These are phyloP conservation scores for Strobilomyces echinocephalus DNA, from an alignment of 768 basidiomycete species.

Conservation along the genomic window DNA sequence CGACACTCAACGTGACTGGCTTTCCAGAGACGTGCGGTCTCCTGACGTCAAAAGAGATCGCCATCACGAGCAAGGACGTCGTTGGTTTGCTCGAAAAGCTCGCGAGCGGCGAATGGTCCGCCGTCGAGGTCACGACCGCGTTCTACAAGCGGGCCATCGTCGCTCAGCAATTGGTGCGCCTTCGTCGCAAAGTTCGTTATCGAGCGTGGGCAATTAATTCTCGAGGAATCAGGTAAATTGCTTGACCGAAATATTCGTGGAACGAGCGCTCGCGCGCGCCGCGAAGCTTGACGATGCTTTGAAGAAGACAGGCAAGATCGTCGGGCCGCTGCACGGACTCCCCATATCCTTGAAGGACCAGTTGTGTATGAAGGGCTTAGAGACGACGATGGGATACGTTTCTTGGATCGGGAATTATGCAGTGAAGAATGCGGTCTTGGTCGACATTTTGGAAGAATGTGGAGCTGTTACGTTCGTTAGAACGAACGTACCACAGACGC, in stretches of 20 bases:
- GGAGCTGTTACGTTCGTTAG: slow-evolving; percentile 72
- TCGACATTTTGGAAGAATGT: slow-evolving; percentile 56
- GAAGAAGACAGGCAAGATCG: slow-evolving; percentile 54
- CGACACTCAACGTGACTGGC: slow-evolving; percentile 46
- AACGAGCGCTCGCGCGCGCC: slow-evolving; percentile 62
- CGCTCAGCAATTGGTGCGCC: slow-evolving; percentile 60
- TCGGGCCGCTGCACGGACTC: slow-evolving; percentile 73
- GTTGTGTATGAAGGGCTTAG: slow-evolving; percentile 60
- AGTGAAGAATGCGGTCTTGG: slow-evolving; percentile 46
- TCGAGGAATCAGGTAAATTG: slow-evolving; percentile 59
- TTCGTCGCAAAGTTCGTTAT: too few species aligned
- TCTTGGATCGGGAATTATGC: slow-evolving; percentile 40
- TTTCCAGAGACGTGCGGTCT: slow-evolving; percentile 56
- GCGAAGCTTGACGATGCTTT: slow-evolving; percentile 60
- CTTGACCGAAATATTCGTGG: slow-evolving; percentile 78
- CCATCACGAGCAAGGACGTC: slow-evolving; percentile 51
- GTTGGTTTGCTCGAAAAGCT: slow-evolving; percentile 51
- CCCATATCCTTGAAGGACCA: slow-evolving; percentile 77
- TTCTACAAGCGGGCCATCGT: slow-evolving; percentile 76
- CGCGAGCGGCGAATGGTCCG: slow-evolving; percentile 49
- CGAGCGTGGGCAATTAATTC: neutral
- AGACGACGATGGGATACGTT: slow-evolving; percentile 69
- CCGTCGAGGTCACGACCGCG: slow-evolving; percentile 65
- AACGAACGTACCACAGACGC: too few species aligned
- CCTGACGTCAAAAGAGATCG: slow-evolving; percentile 50